phyloP scores from a whole-genome alignment of 495 filamentous ascomycete genomes.

The Daldinia grandis region DNA sequence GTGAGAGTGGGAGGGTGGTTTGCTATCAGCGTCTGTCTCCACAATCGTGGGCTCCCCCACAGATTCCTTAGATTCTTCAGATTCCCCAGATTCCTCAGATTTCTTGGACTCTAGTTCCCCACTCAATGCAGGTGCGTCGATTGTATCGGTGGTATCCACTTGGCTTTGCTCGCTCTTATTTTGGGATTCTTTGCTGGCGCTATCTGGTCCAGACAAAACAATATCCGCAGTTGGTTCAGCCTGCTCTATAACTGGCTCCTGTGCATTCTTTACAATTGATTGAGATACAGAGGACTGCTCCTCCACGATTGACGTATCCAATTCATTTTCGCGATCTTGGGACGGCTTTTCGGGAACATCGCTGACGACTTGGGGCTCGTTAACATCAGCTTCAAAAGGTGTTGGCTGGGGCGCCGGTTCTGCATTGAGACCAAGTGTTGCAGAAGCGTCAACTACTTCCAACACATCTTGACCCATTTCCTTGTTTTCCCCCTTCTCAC shows the following conservation, averaged over 20 bases:
- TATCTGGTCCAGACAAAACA: conserved; percentile 10
- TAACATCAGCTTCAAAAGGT: conserved; percentile 4
- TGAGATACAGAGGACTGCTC: conserved; percentile 21
- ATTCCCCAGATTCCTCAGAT: conserved; percentile 17
- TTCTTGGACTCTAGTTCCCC: conserved; percentile 19
- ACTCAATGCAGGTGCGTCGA: conserved; percentile 10
- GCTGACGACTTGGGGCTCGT: conserved; percentile 8
- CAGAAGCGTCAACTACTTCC: conserved; percentile 24
- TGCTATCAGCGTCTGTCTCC: conserved; percentile 18
- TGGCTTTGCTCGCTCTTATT: conserved; percentile 24
- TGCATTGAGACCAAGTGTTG: neutral
- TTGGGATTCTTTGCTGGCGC: conserved; percentile 30
- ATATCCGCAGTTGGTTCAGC: conserved; percentile 10
- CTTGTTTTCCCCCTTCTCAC: conserved; percentile 44
- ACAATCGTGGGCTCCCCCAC: conserved; percentile 16
- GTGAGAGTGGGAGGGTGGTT: conserved; percentile 9
- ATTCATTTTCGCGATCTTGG: conserved; percentile 7
- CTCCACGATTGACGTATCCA: conserved; percentile 20
- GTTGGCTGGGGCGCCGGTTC: conserved; percentile 2
- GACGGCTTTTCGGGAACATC: conserved; percentile 11
- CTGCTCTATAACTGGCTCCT: conserved; percentile 19
- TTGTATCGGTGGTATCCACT: neutral
- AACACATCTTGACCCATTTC: conserved; percentile 29
- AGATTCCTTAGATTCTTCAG: conserved; percentile 19
- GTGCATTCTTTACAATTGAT: conserved; percentile 1